phyloP scores from a whole-genome alignment of 768 basidiomycete genomes.

The Serpula lacrymans region DNA sequence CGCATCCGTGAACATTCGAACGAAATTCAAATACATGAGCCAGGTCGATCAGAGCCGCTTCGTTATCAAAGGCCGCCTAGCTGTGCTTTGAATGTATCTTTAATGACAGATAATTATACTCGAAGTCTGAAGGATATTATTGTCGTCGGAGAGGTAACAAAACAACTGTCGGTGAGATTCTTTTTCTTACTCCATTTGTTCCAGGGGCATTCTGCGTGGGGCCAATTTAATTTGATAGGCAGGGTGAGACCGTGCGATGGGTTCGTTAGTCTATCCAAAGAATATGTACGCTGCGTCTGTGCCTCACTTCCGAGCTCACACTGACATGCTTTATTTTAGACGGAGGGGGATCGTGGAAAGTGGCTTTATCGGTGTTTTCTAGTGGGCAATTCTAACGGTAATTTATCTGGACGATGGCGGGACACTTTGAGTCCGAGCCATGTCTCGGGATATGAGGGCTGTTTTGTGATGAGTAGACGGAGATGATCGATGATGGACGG shows the following conservation, averaged over 20 bases:
- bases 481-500: slow-evolving; percentile 39
- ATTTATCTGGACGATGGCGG: slow-evolving; percentile 82
- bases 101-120: slow-evolving; percentile 12
- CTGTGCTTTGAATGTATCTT: too few species aligned
- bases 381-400: slow-evolving; percentile 64
- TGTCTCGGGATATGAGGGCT: slow-evolving; percentile 79
- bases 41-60: slow-evolving; percentile 28
- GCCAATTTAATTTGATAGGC: slow-evolving; percentile 77
- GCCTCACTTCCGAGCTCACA: slow-evolving; percentile 3
- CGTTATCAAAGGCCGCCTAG: slow-evolving; percentile 24
- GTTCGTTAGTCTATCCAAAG: slow-evolving; percentile 75
- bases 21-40: slow-evolving; percentile 47
- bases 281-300: slow-evolving; percentile 67
- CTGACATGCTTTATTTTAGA: slow-evolving; percentile 39
- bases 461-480: slow-evolving; percentile 72
- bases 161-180: slow-evolving; percentile 10
- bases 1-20: slow-evolving; percentile 45
- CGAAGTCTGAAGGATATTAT: slow-evolving; percentile 54
- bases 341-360: slow-evolving; percentile 69
- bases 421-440: slow-evolving; percentile 70
- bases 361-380: slow-evolving; percentile 89
- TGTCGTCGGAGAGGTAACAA: slow-evolving; percentile 72
- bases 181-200: not conserved
- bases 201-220: slow-evolving; percentile 91
- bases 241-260: slow-evolving; percentile 82